Evolutionary conservation across 495 filamentous ascomycete species (phyloP).

Genomic region (Cercophora scortea): DNA sequence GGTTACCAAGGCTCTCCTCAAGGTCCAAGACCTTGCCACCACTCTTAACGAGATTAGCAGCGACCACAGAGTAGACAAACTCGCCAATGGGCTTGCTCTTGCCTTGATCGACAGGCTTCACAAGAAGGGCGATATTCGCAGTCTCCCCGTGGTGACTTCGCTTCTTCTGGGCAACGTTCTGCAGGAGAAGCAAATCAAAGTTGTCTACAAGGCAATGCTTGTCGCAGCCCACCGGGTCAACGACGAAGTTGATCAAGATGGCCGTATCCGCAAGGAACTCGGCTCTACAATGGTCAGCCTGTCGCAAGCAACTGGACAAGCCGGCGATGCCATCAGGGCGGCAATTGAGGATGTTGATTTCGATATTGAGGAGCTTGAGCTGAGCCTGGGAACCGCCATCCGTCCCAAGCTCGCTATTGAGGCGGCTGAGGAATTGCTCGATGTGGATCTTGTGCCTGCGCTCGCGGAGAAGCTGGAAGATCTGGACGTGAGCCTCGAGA

Average conservation of each 20-base stretch:
- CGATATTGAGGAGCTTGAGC: conserved; percentile 61
- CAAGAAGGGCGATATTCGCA: conserved; percentile 49
- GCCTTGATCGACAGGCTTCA: conserved; percentile 58
- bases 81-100: conserved; percentile 64
- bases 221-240: conserved; percentile 46
- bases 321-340: conserved; percentile 52
- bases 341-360: conserved; percentile 53
- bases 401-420: conserved; percentile 32
- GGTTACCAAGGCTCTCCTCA: conserved; percentile 61
- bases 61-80: conserved; percentile 60
- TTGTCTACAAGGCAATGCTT: conserved; percentile 57
- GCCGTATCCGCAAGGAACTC: conserved; percentile 51
- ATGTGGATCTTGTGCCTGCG: conserved; percentile 39
- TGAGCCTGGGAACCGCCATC: conserved; percentile 60
- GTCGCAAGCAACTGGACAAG: conserved; percentile 39
- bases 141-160: conserved; percentile 49
- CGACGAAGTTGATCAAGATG: conserved; percentile 35
- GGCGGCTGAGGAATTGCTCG: conserved; percentile 39
- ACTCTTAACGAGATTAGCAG: conserved; percentile 53
- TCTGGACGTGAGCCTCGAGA: conserved; percentile 15
- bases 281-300: conserved; percentile 56
- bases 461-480: conserved; percentile 5
- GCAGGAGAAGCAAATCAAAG: conserved; percentile 50
- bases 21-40: conserved; percentile 48
- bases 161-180: conserved; percentile 56